A percentile compares a stretch with the other conserved stretches of the same genome.
Conservation (phyloP, 257 asterid species). For the Forsythia viridissima region DNA sequence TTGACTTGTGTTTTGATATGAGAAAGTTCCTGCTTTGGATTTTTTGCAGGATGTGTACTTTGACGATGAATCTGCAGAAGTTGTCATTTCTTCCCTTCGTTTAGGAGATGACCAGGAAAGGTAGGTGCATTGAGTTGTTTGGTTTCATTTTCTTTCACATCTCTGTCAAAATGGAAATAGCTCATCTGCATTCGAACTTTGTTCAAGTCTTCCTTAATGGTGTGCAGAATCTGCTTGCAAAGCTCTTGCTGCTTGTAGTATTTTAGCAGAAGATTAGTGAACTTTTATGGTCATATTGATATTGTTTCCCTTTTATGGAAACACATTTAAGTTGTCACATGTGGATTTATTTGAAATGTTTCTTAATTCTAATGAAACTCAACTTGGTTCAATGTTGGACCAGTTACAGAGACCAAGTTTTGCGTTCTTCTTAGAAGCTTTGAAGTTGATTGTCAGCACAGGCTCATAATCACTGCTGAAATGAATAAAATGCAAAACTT, state of each 20-base stretch:
- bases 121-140: conserved; percentile 25
- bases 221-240: not conserved
- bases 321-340: not conserved
- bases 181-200: not conserved
- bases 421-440: not conserved
- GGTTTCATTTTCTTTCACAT: conserved; percentile 11
- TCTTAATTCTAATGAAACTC: not conserved
- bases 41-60: conserved; percentile 57
- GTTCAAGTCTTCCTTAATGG: not conserved
- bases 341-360: not conserved
- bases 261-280: not conserved
- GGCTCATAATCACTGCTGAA: not conserved
- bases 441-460: not conserved
- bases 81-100: conserved; percentile 58
- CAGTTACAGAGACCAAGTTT: not conserved
- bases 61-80: conserved; percentile 63
- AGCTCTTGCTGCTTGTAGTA: not conserved
- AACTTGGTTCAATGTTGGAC: not conserved
- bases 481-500: not conserved
- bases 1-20: conserved; percentile 13
- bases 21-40: conserved; percentile 13
- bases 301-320: not conserved
- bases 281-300: not conserved
- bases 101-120: conserved; percentile 55
- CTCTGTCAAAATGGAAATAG: conserved; percentile 10